Percentiles rank a stretch among this genome's conserved stretches.
These are phyloP conservation scores for Tylopilus intermedius DNA, from an alignment of 768 basidiomycete genomes.

Conservation along the genomic window DNA sequence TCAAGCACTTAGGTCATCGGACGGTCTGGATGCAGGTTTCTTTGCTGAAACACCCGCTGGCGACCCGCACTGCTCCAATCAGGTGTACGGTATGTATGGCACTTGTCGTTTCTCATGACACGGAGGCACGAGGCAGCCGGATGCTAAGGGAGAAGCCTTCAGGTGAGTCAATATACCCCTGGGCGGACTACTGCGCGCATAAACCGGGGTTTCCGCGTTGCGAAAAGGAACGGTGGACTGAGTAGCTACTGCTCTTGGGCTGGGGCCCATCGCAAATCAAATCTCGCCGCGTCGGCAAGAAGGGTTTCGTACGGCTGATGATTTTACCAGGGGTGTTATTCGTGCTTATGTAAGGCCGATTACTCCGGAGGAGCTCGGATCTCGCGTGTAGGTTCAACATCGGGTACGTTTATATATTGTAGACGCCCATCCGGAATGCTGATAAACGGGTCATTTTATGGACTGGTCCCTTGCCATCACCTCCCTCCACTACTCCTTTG, in stretches of 20 bases:
- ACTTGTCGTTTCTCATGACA: conserved; percentile 11
- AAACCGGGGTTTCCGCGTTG: background rate
- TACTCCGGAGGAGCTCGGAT: conserved; percentile 29
- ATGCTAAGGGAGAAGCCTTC: conserved; percentile 1
- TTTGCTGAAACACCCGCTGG: conserved; percentile 12
- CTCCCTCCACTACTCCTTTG: conserved; percentile 5
- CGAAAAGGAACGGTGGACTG: background rate
- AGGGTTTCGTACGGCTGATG: background rate
- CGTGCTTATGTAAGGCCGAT: conserved; percentile 25
- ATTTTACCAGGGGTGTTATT: background rate
- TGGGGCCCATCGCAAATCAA: background rate
- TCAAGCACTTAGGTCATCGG: background rate
- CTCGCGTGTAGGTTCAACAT: conserved; percentile 15
- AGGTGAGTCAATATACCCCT: background rate
- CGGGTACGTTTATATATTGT: conserved; percentile 3
- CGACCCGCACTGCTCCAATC: conserved; percentile 2
- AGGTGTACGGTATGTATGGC: background rate
- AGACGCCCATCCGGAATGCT: conserved; percentile 20
- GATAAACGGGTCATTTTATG: conserved; percentile 30
- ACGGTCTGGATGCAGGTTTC: background rate
- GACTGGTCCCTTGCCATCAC: background rate
- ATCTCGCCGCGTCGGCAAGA: conserved; percentile 2
- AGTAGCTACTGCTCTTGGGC: background rate
- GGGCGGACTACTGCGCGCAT: background rate
- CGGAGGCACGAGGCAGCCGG: conserved; percentile 6